Evolutionary conservation across 495 filamentous ascomycete genomes (phyloP).

Genomic region (Staphylotrichum longicolle): DNA sequence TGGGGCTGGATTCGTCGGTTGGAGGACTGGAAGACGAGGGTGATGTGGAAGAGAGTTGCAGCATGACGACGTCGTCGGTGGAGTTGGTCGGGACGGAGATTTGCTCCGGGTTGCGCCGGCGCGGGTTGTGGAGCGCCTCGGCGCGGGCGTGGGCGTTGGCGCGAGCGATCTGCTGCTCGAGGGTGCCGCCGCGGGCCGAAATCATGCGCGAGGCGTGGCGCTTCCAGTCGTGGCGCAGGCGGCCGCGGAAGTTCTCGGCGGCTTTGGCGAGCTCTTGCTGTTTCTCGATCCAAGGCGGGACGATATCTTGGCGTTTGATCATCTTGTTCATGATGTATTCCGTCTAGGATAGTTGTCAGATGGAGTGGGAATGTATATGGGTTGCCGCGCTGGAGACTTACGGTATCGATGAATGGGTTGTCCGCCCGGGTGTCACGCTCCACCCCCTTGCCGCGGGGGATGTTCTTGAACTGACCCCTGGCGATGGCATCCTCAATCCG

Average conservation of each 20-base stretch:
- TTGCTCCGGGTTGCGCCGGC: constrained; percentile 44
- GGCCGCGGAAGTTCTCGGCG: constrained; percentile 64
- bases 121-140: constrained; percentile 60
- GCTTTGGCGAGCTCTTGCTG: constrained; percentile 83
- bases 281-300: constrained; percentile 91
- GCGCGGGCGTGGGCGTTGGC: constrained; percentile 73
- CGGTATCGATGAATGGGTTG: constrained; percentile 87
- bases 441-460: constrained; percentile 75
- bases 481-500: constrained; percentile 93
- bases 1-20: neutral
- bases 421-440: constrained; percentile 77
- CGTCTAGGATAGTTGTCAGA: constrained; percentile 46
- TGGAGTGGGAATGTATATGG: neutral
- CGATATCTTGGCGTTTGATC: constrained; percentile 87
- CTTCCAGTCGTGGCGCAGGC: constrained; percentile 81
- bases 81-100: constrained; percentile 49
- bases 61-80: constrained; percentile 50
- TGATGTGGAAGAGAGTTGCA: constrained; percentile 27
- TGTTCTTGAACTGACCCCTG: constrained; percentile 85
- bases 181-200: constrained; percentile 70
- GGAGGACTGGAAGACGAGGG: neutral
- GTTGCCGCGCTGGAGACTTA: constrained; percentile 11
- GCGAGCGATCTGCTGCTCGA: constrained; percentile 71
- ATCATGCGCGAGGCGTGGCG: constrained; percentile 80
- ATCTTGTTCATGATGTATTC: constrained; percentile 99